Evolutionary conservation across 768 basidiomycete genomes (phyloP).

Genomic region (Xanthoconium purpureum): DNA sequence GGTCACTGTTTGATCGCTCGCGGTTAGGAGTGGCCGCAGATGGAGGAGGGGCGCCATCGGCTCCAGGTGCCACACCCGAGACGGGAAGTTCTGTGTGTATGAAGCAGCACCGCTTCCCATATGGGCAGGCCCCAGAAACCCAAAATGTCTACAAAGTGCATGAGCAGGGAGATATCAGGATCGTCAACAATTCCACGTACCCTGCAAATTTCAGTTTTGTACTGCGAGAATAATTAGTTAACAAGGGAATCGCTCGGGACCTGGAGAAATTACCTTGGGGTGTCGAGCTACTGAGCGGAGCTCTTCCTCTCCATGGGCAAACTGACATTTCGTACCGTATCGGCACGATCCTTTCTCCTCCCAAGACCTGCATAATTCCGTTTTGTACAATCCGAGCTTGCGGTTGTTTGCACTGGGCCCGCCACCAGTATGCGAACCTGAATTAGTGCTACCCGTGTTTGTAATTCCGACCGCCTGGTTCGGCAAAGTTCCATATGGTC

Average conservation of each 20-base stretch:
- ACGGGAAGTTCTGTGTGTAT: slow-evolving; percentile 84
- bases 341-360: slow-evolving; percentile 87
- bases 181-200: slow-evolving; percentile 39
- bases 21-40: slow-evolving; percentile 50
- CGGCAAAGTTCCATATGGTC: slow-evolving; percentile 54
- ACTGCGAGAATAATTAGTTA: slow-evolving; percentile 43
- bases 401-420: slow-evolving; percentile 91
- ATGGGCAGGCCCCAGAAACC: slow-evolving; percentile 91
- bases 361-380: slow-evolving; percentile 87
- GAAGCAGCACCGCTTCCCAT: slow-evolving; percentile 91
- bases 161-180: slow-evolving; percentile 3
- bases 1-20: slow-evolving; percentile 78
- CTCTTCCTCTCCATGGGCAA: slow-evolving; percentile 90
- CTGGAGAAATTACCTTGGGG: slow-evolving; percentile 63
- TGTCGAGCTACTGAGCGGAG: slow-evolving; percentile 80
- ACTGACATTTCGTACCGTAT: slow-evolving; percentile 88
- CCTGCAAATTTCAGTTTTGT: slow-evolving; percentile 93
- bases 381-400: slow-evolving; percentile 89
- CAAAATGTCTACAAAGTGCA: slow-evolving; percentile 69
- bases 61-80: slow-evolving; percentile 54
- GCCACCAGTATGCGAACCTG: slow-evolving; percentile 36
- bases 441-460: slow-evolving; percentile 36
- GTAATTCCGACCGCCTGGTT: slow-evolving; percentile 42
- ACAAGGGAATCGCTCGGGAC: background rate
- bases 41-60: slow-evolving; percentile 52